Evolutionary conservation across 2,329 filamentous ascomycete species (phyloP).

Genomic region (Didymella exigua): DNA sequence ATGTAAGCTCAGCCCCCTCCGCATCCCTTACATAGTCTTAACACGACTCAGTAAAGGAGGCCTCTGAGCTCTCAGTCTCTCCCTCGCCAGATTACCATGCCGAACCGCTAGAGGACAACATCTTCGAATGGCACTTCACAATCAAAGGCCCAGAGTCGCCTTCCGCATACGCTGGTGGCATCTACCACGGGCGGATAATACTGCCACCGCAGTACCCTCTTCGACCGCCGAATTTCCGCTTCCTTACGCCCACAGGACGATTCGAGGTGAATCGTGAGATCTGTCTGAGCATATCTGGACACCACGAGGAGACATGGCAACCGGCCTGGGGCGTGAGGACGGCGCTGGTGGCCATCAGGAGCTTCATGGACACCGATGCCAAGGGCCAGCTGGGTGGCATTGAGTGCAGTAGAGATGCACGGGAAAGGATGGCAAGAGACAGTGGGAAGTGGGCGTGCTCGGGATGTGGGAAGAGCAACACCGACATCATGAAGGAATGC

Average conservation of each 20-base stretch:
- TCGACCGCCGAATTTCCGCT: conserved; percentile 92
- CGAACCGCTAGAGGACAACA: conserved; percentile 81
- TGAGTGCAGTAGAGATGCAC: conserved; percentile 69
- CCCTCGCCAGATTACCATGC: conserved; percentile 88
- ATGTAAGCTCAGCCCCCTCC: conserved; percentile 56
- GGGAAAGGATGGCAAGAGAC: conserved; percentile 71
- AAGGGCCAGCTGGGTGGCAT: conserved; percentile 89
- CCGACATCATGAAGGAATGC: conserved; percentile 74
- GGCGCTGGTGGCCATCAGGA: conserved; percentile 76
- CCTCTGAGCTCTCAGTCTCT: conserved; percentile 77
- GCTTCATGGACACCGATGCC: conserved; percentile 91
- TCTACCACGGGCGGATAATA: conserved; percentile 95
- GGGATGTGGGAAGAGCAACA: conserved; percentile 72
- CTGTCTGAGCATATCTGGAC: conserved; percentile 88
- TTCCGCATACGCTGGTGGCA: conserved; percentile 77
- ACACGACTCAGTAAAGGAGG: conserved; percentile 75
- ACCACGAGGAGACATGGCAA: conserved; percentile 99
- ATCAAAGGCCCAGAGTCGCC: conserved; percentile 82
- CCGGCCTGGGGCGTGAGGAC: conserved; percentile 96
- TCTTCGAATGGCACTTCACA: conserved; percentile 99
- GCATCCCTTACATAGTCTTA: conserved; percentile 20
- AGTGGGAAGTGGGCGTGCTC: conserved; percentile 71
- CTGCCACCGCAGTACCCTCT: conserved; percentile 89
- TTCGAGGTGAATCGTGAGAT: conserved; percentile 98
- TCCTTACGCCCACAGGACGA: conserved; percentile 86